Percentiles rank a stretch among this genome's conserved stretches.
Evolutionary conservation across 495 filamentous ascomycete species (phyloP).

Genomic region (Pseudoneurospora amorphoporcata): DNA sequence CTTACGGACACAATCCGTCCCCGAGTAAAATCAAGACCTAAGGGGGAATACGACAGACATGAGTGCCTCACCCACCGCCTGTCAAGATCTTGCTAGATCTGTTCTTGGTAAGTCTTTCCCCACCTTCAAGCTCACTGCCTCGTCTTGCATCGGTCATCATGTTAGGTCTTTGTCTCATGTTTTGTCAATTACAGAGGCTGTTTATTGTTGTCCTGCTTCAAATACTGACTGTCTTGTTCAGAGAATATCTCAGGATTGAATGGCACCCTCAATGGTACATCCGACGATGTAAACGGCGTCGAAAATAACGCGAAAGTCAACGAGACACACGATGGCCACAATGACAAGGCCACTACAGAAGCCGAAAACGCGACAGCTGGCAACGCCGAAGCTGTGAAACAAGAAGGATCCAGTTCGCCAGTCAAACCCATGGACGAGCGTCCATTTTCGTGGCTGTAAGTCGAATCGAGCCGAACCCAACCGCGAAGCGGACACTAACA

Average conservation of each 20-base stretch:
- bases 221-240: not conserved
- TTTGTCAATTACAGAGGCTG: not conserved
- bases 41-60: not conserved
- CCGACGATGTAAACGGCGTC: not conserved
- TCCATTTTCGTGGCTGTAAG: constrained; percentile 29
- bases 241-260: not conserved
- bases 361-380: not conserved
- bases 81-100: not conserved
- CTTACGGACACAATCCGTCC: not conserved
- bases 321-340: not conserved
- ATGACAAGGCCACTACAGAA: not conserved
- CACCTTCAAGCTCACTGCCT: not conserved
- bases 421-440: not conserved
- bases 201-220: not conserved
- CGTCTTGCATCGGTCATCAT: not conserved
- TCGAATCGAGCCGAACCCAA: not conserved
- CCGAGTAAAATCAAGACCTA: not conserved
- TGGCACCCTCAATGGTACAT: not conserved
- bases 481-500: not conserved
- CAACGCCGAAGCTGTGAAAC: not conserved
- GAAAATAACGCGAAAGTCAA: not conserved
- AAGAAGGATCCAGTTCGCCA: not conserved
- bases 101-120: not conserved
- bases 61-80: not conserved
- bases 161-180: not conserved